Base-by-base conservation (phyloP, 805 yeast genomes). In the Hanseniaspora lindneri region DNA sequence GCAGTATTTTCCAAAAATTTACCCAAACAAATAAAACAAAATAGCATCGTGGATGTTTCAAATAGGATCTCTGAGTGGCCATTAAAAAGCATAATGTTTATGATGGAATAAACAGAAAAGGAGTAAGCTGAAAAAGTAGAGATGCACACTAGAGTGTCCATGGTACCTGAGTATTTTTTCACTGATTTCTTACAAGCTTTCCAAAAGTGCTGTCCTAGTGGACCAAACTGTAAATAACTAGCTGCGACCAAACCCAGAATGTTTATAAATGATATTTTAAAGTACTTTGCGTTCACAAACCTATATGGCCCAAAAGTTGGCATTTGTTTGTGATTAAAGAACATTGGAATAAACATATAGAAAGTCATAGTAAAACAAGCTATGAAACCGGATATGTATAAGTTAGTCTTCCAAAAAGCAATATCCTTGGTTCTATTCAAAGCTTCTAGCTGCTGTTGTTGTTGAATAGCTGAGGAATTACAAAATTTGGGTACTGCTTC, bases 1-100 rank as follows among this genome's bases (percentile, higher is more conserved):
- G 98, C 97, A 54, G 74, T 77, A 63, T 83, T 84, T 60, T 92
- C 99, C 20, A 88, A 68, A 74, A 84, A 83, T 65, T 92, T 89
- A 2, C 99, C 99, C 39, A 87, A 66, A 8, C 92, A 74, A 24
- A 92, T 87, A 62, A 87, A 92, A 4, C 79, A 66, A 44, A 89
- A 72, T 36, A 92, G 70, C 94, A 94, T 85, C 14, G 80, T 77
- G 1, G 86, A 73, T 0, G 97, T 87, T 51, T 86, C 96, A 68
- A 92, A 88, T 30, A 87, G 68, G 0, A 81, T 76, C 46, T 73
- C 76, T 5, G 95, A 94, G n/a, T 30, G 23, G 4, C 47, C 47
- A 30, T 48, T 40, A 35, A 63, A 63, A n/a, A 71, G 67, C 25
- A 62, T 58, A 35, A 76, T 69, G 30, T 70, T 62, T 1, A 73